Evolutionary conservation across 805 yeast genomes (phyloP).

Genomic region (Pichia occidentalis): DNA sequence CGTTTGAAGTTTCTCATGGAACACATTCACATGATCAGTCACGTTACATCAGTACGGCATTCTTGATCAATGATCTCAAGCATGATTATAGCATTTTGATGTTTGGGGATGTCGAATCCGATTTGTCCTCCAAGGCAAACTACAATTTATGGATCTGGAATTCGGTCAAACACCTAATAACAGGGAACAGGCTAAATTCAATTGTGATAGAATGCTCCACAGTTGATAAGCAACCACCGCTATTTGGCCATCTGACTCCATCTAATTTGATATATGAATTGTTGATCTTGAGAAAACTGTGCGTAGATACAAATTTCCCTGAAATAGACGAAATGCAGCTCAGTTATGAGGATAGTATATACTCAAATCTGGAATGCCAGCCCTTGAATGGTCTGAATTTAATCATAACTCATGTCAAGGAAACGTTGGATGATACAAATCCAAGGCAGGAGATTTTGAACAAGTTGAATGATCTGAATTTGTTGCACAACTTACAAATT

Average conservation of each 20-base stretch:
- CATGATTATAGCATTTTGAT: conserved; percentile 40
- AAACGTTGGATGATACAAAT: conserved; percentile 35
- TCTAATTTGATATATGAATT: conserved; percentile 54
- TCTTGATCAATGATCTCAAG: conserved; percentile 35
- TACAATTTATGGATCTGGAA: conserved; percentile 49
- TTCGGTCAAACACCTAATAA: conserved; percentile 41
- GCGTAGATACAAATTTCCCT: conserved; percentile 14
- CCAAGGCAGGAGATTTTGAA: conserved; percentile 52
- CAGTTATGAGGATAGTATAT: conserved; percentile 8
- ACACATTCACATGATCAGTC: background rate
- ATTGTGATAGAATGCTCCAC: conserved; percentile 78
- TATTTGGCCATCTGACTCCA: conserved; percentile 84
- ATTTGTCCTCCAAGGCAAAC: conserved; percentile 36
- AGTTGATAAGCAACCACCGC: conserved; percentile 37
- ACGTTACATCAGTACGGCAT: conserved; percentile 51
- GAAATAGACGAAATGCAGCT: background rate
- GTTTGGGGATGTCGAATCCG: conserved; percentile 85
- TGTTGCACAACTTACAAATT: conserved; percentile 34
- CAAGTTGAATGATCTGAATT: conserved; percentile 40
- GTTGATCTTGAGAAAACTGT: conserved; percentile 20
- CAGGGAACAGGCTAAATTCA: conserved; percentile 37
- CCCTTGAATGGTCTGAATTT: conserved; percentile 41
- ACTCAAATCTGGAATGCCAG: conserved; percentile 16
- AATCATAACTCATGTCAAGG: conserved; percentile 50
- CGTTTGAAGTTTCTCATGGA: conserved; percentile 39